phyloP scores from a whole-genome alignment of 176 grass and related monocot genomes.

The Oryza brachyantha region DNA sequence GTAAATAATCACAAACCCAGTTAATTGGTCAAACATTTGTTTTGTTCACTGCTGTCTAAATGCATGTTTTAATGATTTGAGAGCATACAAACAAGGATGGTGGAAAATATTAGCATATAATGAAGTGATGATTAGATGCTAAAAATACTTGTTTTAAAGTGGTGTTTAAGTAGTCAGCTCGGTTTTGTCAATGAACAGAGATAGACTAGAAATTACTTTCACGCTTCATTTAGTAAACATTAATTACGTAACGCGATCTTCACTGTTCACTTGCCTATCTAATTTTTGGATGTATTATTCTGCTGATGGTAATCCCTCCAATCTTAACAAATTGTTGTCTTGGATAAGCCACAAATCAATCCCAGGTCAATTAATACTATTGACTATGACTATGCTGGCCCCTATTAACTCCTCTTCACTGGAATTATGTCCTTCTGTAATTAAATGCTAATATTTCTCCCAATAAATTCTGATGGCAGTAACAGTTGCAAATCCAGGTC shows the following conservation, averaged over 20 bases:
- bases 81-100: background rate
- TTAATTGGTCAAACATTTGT: background rate
- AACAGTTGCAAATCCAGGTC: background rate
- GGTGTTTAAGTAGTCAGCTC: background rate
- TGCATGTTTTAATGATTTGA: background rate
- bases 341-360: background rate
- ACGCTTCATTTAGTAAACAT: background rate
- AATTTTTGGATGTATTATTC: background rate
- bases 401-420: background rate
- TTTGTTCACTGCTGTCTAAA: background rate
- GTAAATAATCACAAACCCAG: background rate
- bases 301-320: background rate
- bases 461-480: background rate
- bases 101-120: background rate
- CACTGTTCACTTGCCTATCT: background rate
- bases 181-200: background rate
- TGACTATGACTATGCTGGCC: background rate
- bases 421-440: background rate
- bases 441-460: background rate
- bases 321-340: background rate
- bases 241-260: background rate
- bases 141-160: background rate
- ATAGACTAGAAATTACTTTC: background rate
- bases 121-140: background rate
- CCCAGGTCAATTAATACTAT: background rate